phyloP scores from a whole-genome alignment of 2,329 filamentous ascomycete species.

The Curvularia sp. region DNA sequence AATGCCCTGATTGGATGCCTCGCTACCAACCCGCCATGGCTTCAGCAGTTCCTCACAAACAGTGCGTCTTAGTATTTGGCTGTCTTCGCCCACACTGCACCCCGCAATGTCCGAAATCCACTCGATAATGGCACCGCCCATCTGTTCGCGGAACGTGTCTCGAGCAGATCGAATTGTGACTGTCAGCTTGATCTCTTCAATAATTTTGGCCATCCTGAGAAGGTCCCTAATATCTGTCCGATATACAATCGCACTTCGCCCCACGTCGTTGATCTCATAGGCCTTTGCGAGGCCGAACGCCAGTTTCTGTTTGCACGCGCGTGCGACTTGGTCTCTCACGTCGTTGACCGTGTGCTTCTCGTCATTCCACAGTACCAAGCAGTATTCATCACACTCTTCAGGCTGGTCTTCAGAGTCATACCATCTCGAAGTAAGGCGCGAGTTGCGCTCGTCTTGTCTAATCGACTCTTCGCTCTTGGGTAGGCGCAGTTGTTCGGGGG shows the following conservation, averaged over 20 bases:
- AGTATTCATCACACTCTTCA: slow-evolving; percentile 76
- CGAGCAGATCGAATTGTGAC: slow-evolving; percentile 92
- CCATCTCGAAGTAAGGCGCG: slow-evolving; percentile 77
- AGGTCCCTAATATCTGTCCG: slow-evolving; percentile 74
- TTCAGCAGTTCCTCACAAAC: slow-evolving; percentile 92
- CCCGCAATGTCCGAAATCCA: slow-evolving; percentile 94
- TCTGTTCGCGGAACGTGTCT: slow-evolving; percentile 96
- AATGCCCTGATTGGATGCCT: slow-evolving; percentile 78
- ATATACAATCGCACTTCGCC: slow-evolving; percentile 84
- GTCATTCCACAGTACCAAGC: slow-evolving; percentile 93
- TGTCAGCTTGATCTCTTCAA: slow-evolving; percentile 95
- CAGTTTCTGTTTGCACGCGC: slow-evolving; percentile 79
- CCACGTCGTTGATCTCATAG: slow-evolving; percentile 87
- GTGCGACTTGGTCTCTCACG: slow-evolving; percentile 86
- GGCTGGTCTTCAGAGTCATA: slow-evolving; percentile 67
- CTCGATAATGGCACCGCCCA: slow-evolving; percentile 97
- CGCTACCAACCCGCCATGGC: slow-evolving; percentile 85
- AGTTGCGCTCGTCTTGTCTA: slow-evolving; percentile 78
- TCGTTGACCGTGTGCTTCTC: slow-evolving; percentile 97
- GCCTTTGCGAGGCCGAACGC: slow-evolving; percentile 76
- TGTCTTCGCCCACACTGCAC: slow-evolving; percentile 82
- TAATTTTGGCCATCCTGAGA: slow-evolving; percentile 78
- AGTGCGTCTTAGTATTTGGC: slow-evolving; percentile 76
- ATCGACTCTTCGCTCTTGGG: slow-evolving; percentile 85
- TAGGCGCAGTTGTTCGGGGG: slow-evolving; percentile 90